Percentiles rank a stretch among this genome's conserved stretches.
Conservation (phyloP, 1,284 basidiomycete genomes). For the Leccinum pachyderme region DNA sequence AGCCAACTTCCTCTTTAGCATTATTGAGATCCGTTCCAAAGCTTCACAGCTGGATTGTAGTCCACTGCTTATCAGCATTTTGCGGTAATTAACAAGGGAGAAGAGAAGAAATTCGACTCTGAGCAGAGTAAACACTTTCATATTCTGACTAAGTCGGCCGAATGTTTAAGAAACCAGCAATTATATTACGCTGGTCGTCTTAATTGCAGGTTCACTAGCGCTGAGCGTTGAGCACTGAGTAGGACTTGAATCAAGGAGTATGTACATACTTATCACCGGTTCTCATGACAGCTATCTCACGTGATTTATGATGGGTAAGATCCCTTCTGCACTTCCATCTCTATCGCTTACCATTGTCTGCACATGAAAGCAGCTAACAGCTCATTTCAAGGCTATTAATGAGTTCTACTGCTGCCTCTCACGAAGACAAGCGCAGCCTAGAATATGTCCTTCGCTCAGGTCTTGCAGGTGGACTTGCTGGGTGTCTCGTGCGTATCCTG, state of each 20-base stretch:
- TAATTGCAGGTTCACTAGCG: no score
- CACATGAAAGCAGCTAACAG: slow-evolving; percentile 17
- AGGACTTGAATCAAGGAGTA: neutral
- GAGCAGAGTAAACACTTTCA: no score
- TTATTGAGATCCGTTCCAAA: no score
- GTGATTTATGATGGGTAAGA: slow-evolving; percentile 17
- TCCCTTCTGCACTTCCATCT: slow-evolving; percentile 6
- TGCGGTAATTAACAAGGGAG: no score
- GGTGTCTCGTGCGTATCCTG: slow-evolving; percentile 78
- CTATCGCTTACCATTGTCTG: neutral
- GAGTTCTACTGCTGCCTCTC: slow-evolving; percentile 35
- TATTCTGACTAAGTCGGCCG: no score
- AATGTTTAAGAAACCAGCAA: no score
- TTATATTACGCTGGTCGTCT: no score
- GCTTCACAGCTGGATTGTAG: no score
- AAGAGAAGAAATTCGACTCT: no score
- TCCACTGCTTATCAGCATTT: no score
- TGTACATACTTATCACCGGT: neutral
- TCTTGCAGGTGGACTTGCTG: slow-evolving; percentile 89
- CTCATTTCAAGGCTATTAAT: slow-evolving; percentile 20
- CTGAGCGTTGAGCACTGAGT: no score
- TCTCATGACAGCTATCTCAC: neutral
- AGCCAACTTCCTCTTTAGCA: neutral
- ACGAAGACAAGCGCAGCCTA: slow-evolving; percentile 66
- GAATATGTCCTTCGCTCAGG: slow-evolving; percentile 81